Conservation (phyloP, 176 grass and related monocot species). For the Canna indica region DNA sequence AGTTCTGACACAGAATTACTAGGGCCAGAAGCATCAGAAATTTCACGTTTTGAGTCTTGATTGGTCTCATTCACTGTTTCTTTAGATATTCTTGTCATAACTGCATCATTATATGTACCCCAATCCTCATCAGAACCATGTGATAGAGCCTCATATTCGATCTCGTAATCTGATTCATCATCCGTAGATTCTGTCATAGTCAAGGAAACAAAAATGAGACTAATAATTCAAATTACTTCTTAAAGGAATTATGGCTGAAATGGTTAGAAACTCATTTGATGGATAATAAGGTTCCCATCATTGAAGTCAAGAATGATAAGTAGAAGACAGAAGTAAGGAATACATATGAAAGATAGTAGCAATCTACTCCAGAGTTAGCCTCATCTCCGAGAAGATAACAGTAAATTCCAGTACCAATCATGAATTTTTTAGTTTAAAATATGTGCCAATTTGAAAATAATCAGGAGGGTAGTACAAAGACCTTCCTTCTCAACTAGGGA, state of each 20-base stretch:
- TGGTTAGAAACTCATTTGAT: neutral
- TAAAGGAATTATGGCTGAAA: neutral
- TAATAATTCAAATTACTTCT: neutral
- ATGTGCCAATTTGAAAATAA: neutral
- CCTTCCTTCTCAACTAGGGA: conserved; percentile 79
- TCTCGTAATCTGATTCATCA: conserved; percentile 63
- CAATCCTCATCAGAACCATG: conserved; percentile 85
- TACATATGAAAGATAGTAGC: neutral
- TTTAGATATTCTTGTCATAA: conserved; percentile 37
- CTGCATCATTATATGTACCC: conserved; percentile 40
- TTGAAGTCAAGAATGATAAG: neutral
- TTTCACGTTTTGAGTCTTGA: conserved; percentile 16
- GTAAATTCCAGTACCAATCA: too few species aligned
- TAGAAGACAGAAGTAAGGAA: neutral
- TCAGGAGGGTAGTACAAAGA: conserved; percentile 15
- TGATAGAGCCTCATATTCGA: conserved; percentile 80
- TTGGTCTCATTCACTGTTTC: conserved; percentile 28
- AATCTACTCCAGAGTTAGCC: neutral
- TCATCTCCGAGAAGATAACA: too few species aligned
- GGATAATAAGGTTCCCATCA: neutral
- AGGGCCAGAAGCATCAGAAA: conserved; percentile 7
- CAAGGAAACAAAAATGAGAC: conserved; percentile 31
- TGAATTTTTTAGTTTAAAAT: too few species aligned
- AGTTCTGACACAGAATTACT: conserved; percentile 24
- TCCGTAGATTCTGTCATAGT: conserved; percentile 56